phyloP scores from a whole-genome alignment of 164 flowering plant species.

The Annona cherimola region DNA sequence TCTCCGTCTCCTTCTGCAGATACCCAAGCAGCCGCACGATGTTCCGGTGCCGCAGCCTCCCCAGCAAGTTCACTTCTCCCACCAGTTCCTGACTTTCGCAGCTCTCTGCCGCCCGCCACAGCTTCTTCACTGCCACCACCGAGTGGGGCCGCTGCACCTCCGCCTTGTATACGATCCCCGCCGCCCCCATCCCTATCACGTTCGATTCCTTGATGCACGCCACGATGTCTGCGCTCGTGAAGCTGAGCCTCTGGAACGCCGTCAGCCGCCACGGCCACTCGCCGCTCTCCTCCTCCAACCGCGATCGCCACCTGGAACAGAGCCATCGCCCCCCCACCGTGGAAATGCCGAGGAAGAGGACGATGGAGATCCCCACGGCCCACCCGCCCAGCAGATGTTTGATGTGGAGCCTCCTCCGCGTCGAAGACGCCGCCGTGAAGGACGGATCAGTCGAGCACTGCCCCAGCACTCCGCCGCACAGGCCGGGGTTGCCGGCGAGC shows the following conservation, averaged over 20 bases:
- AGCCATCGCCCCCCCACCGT: conserved; percentile 36
- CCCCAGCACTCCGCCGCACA: conserved; percentile 76
- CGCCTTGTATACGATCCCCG: conserved; percentile 87
- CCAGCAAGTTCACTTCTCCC: conserved; percentile 76
- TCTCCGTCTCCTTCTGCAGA: conserved; percentile 61
- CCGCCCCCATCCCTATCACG: conserved; percentile 80
- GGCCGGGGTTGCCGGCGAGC: conserved; percentile 71
- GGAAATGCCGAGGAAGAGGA: conserved; percentile 36
- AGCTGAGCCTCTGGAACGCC: conserved; percentile 82
- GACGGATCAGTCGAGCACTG: conserved; percentile 42
- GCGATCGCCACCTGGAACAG: conserved; percentile 47
- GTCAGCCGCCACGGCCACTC: conserved; percentile 95
- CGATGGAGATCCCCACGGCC: conserved; percentile 51
- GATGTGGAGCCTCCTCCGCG: conserved; percentile 28
- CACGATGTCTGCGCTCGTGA: conserved; percentile 64
- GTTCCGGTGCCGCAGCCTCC: conserved; percentile 79
- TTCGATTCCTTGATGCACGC: conserved; percentile 76
- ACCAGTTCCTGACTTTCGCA: conserved; percentile 39
- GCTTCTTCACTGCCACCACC: conserved; percentile 84
- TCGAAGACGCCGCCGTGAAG: conserved; percentile 10
- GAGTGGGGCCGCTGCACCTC: conserved; percentile 51
- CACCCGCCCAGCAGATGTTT: conserved; percentile 64
- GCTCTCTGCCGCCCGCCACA: conserved; percentile 57
- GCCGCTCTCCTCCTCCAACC: conserved; percentile 37
- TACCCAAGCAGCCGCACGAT: conserved; percentile 77